Percentiles rank a stretch among this genome's conserved stretches.
phyloP scores from a whole-genome alignment of 768 basidiomycete genomes.

The Lentinus tigrinus region DNA sequence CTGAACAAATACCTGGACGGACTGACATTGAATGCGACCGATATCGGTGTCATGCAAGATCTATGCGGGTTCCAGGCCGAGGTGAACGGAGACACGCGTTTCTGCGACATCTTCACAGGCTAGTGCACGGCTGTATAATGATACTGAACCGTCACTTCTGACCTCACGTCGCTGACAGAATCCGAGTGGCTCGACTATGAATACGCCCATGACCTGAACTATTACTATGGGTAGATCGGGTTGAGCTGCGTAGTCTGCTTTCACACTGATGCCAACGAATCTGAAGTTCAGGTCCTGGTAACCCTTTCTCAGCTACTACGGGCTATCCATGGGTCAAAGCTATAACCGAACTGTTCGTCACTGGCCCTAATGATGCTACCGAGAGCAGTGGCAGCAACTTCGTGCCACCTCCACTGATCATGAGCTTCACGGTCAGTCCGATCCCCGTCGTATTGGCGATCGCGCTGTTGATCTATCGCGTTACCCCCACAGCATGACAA shows the following conservation, averaged over 20 bases:
- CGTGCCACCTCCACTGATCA: constrained; percentile 39
- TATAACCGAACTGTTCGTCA: constrained; percentile 36
- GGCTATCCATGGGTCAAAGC: constrained; percentile 42
- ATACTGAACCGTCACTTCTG: too few relatives aligned
- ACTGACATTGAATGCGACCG: constrained; percentile 31
- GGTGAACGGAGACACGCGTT: constrained; percentile 38
- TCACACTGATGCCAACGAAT: neutral
- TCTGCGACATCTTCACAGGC: constrained; percentile 42
- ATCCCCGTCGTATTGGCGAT: too few relatives aligned
- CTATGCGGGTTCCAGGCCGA: constrained; percentile 41
- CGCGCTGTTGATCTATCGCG: neutral
- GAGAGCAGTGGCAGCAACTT: constrained; percentile 29
- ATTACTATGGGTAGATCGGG: constrained; percentile 41
- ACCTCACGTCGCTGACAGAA: constrained; percentile 19
- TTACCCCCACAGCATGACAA: constrained; percentile 38
- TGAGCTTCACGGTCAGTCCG: constrained; percentile 41
- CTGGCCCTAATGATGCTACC: constrained; percentile 29
- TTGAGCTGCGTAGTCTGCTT: too few relatives aligned
- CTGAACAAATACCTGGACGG: constrained; percentile 39
- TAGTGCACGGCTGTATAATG: neutral
- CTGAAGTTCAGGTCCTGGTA: constrained; percentile 44
- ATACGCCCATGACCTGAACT: constrained; percentile 45
- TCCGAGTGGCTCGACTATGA: constrained; percentile 45
- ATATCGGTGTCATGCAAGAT: constrained; percentile 45
- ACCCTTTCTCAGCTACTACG: constrained; percentile 39